Conservation (phyloP, 495 filamentous ascomycete species). For the Penicillium simplicissimum region DNA sequence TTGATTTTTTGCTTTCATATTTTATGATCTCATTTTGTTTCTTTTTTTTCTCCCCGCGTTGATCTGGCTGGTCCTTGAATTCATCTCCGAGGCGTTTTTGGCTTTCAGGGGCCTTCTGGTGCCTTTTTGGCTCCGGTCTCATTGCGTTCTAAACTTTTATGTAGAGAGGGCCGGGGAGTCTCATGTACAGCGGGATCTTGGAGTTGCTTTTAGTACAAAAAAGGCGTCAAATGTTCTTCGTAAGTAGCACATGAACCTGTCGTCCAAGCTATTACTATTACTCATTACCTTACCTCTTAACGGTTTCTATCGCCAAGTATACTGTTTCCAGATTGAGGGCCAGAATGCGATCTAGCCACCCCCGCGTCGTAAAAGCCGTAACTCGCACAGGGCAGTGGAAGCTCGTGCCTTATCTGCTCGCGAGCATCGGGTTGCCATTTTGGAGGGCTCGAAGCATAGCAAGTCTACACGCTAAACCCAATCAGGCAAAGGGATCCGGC, state of each 20-base stretch:
- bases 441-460: not conserved
- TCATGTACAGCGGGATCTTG: constrained; percentile 16
- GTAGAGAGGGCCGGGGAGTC: constrained; percentile 13
- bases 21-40: not conserved
- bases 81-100: constrained; percentile 29
- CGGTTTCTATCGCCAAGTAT: not conserved
- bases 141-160: constrained; percentile 16
- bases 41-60: not conserved
- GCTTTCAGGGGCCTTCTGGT: constrained; percentile 19
- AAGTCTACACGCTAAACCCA: constrained; percentile 27
- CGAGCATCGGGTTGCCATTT: constrained; percentile 27
- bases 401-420: constrained; percentile 10
- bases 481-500: constrained; percentile 31
- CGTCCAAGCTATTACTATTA: not conserved
- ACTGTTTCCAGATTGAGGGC: constrained; percentile 17
- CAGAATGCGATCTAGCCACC: constrained; percentile 18
- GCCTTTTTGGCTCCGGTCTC: constrained; percentile 18
- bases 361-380: constrained; percentile 4
- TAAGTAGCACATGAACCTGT: not conserved
- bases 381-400: not conserved
- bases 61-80: constrained; percentile 24
- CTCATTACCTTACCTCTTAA: not conserved
- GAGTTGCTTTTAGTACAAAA: not conserved
- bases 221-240: not conserved
- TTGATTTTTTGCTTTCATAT: not conserved